These are phyloP conservation scores for Ophiostoma ips DNA, from an alignment of 2,329 filamentous ascomycete genomes.

Conservation along the genomic window DNA sequence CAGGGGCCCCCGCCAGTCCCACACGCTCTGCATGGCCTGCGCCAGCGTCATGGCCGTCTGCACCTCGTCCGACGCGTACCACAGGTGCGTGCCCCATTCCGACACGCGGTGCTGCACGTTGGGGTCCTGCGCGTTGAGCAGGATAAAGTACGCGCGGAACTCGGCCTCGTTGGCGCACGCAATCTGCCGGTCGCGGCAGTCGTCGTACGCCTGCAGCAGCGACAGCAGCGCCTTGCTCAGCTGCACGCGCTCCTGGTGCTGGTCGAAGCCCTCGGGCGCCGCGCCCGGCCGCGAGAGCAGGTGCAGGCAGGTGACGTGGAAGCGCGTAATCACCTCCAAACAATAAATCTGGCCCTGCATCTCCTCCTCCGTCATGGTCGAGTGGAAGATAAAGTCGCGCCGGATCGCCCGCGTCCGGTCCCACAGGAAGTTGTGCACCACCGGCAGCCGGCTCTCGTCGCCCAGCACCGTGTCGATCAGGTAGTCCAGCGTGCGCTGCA, in stretches of 20 bases:
- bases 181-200: constrained; percentile 45
- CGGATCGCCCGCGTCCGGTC: constrained; percentile 54
- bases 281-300: constrained; percentile 44
- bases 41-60: constrained; percentile 47
- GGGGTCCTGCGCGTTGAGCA: constrained; percentile 47
- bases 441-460: constrained; percentile 37
- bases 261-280: constrained; percentile 45
- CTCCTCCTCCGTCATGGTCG: constrained; percentile 42
- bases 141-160: constrained; percentile 50
- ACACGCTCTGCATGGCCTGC: constrained; percentile 44
- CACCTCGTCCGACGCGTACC: constrained; percentile 42
- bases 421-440: constrained; percentile 51
- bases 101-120: constrained; percentile 40
- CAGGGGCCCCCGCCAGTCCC: constrained; percentile 42
- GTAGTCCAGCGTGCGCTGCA: constrained; percentile 49
- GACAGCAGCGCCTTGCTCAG: constrained; percentile 51
- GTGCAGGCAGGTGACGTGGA: constrained; percentile 52
- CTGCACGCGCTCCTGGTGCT: constrained; percentile 55
- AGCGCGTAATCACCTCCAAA: constrained; percentile 51
- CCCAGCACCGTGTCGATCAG: constrained; percentile 45
- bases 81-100: constrained; percentile 42
- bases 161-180: constrained; percentile 49
- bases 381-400: constrained; percentile 55
- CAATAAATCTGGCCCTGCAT: constrained; percentile 47
- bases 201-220: constrained; percentile 51